Base-by-base conservation (phyloP, 2,329 filamentous ascomycete genomes). In the Byssothecium circinans region DNA sequence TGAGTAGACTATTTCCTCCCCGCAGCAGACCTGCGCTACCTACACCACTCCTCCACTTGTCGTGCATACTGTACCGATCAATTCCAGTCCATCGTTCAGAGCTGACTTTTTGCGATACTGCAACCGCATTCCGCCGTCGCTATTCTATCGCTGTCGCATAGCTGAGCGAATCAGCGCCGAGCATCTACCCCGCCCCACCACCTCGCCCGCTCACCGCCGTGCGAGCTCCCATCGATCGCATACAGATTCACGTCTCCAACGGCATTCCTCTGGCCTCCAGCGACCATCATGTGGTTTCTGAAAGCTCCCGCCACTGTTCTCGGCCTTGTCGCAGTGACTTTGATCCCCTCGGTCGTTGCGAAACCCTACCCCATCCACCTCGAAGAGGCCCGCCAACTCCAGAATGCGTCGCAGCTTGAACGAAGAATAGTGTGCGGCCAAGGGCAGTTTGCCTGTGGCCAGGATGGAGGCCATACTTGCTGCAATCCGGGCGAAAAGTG, bases 241-340 rank as follows among this genome's bases (percentile, higher is more conserved):
- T 39, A 45, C 25, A 32, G 41, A 34, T 37, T 32, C 35, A 41
- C 35, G 35, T 36, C 15, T 11, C 11, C 34, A 20, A 15, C 20
- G 42, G 33, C 49, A 23, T 10, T 37, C 35, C 17, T 49, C 38
- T 38, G 45, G 42, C 35, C 20, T 42, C 12, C 33, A 35, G 14
- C 43, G 44, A 25, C 53, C 48, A 50, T 35, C 36, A 68, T 69
- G 65, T 56, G 64, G 47, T 50, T 62, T 25, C 57, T 65, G 49
- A 50, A 45, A 94, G 71, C 74, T 95, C 92, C 53, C 88, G 81
- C 44, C 89, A 96, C 61, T 89, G 58, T 85, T 75, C 33, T 64
- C 49, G 61, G 57, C 45, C 53, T 68, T 41, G 71, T 72, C 35
- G 78, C 73, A 12, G 32, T 64, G 38, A 47, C 75, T 36, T 74